Evolutionary conservation across 176 grass and related monocot species (phyloP).

Genomic region (Metroxylon sagu): DNA sequence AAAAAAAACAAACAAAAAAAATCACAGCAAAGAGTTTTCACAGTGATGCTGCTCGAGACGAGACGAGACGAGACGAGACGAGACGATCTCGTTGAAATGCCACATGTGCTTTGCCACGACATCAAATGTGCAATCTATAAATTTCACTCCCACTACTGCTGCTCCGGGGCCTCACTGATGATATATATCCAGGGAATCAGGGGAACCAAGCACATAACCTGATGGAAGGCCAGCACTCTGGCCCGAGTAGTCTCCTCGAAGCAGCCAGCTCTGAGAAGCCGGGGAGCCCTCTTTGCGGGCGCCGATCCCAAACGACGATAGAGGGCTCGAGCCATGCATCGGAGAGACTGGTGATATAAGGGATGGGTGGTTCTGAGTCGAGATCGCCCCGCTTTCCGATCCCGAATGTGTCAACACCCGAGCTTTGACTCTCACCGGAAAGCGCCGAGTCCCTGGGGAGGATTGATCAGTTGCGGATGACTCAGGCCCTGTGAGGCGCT

Average conservation of each 20-base stretch:
- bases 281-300: conserved; percentile 21
- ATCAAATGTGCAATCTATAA: no score
- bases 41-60: no score
- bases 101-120: no score
- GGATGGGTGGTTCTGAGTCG: no score
- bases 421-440: conserved; percentile 67
- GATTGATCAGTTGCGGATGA: conserved; percentile 3
- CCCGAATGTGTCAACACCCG: conserved; percentile 26
- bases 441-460: background rate
- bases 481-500: conserved; percentile 73
- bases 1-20: no score
- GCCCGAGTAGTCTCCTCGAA: conserved; percentile 11
- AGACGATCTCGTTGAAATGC: no score
- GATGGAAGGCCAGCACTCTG: background rate
- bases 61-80: no score
- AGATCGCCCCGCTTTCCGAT: no score
- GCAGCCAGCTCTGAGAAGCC: conserved; percentile 41
- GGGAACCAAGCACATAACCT: background rate
- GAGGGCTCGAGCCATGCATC: background rate
- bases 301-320: background rate
- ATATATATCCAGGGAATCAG: background rate
- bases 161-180: no score
- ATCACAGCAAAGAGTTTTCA: no score
- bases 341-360: no score
- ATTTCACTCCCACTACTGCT: no score